These are phyloP conservation scores for Colletotrichum simmondsii DNA, from an alignment of 2,329 filamentous ascomycete genomes.

Conservation along the genomic window DNA sequence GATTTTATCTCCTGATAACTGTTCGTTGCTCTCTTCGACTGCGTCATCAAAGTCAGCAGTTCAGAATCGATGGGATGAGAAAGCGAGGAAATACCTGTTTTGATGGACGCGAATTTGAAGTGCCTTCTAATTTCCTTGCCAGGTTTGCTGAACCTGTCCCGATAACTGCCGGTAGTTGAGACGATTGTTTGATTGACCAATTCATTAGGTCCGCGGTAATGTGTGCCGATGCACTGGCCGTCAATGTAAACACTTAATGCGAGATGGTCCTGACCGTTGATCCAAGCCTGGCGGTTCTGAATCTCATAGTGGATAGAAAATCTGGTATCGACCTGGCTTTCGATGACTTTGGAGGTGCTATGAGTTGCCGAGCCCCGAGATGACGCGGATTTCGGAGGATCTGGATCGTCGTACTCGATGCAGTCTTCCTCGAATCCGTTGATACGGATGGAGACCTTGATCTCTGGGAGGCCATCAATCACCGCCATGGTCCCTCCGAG, in stretches of 20 bases:
- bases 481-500: background rate
- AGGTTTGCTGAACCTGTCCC: too few relatives aligned
- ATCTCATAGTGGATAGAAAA: background rate
- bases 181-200: background rate
- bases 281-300: background rate
- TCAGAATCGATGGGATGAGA: fast-evolving
- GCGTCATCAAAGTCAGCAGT: background rate
- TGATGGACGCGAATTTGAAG: background rate
- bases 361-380: background rate
- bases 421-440: background rate
- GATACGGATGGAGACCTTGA: background rate
- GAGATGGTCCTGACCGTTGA: too few relatives aligned
- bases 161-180: too few relatives aligned
- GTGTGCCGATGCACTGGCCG: background rate
- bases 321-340: background rate
- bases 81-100: background rate
- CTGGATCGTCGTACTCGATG: slow-evolving; percentile 5
- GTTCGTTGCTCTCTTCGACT: background rate
- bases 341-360: background rate
- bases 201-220: fast-evolving
- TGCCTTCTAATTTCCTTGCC: background rate
- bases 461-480: slow-evolving; percentile 9
- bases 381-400: background rate
- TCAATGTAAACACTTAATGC: too few relatives aligned
- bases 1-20: background rate